Conservation (phyloP, 1,284 basidiomycete species). For the Trametes polyzona region DNA sequence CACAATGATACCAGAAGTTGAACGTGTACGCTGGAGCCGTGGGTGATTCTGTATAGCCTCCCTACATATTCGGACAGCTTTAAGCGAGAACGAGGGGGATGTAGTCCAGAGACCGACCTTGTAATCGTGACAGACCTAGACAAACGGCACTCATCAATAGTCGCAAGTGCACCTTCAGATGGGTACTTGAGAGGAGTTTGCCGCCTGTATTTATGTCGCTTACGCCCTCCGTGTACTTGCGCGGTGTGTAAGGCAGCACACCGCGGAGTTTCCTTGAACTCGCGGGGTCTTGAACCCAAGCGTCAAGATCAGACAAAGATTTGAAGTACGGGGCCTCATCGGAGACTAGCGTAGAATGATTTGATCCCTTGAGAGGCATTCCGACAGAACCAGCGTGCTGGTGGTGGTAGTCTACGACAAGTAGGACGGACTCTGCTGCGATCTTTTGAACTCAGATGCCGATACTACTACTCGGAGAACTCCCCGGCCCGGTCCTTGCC, state of each 20-base stretch:
- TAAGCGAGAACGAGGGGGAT: no score
- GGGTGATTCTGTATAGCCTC: constrained; percentile 77
- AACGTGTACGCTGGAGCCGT: constrained; percentile 74
- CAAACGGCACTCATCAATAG: no score
- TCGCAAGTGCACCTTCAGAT: no score
- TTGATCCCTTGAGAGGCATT: constrained; percentile 46
- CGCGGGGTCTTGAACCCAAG: constrained; percentile 39
- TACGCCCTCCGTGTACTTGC: constrained; percentile 28
- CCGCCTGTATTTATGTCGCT: constrained; percentile 35
- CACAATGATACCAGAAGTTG: constrained; percentile 76
- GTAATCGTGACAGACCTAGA: constrained; percentile 81
- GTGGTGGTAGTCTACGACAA: no score
- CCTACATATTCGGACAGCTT: no score
- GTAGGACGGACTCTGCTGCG: no score
- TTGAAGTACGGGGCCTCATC: constrained; percentile 46
- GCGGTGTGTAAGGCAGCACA: constrained; percentile 47
- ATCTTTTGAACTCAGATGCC: no score
- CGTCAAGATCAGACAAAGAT: constrained; percentile 45
- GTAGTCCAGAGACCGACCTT: constrained; percentile 52
- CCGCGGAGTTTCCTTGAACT: constrained; percentile 37
- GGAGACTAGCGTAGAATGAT: constrained; percentile 37
- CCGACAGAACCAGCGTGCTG: no score
- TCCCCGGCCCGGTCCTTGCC: no score
- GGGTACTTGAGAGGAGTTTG: constrained; percentile 51
- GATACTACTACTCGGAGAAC: no score